A percentile compares a stretch with the other conserved stretches of the same genome.
phyloP scores from a whole-genome alignment of 164 flowering plant genomes.

The Vitis rupestris region DNA sequence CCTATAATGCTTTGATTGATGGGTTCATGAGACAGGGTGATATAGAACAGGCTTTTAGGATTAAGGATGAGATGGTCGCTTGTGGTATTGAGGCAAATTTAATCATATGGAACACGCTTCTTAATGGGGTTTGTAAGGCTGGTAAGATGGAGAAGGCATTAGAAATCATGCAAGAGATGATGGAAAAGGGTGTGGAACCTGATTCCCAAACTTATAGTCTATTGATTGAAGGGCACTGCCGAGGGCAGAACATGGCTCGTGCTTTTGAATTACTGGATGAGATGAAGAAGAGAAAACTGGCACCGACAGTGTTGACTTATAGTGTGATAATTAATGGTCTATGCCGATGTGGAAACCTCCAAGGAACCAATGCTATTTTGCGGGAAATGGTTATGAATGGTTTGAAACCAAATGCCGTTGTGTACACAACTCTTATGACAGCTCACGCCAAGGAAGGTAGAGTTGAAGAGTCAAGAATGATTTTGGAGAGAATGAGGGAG shows the following conservation, averaged over 20 bases:
- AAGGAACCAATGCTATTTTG: conserved; percentile 32
- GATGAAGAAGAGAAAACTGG: conserved; percentile 51
- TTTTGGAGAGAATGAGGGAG: conserved; percentile 51
- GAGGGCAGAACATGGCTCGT: conserved; percentile 26
- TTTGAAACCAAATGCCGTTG: conserved; percentile 51
- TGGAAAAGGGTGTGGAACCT: conserved; percentile 35
- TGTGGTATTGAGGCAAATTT: conserved; percentile 37
- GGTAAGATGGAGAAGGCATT: conserved; percentile 53
- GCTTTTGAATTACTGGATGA: conserved; percentile 47
- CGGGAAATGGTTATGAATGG: conserved; percentile 40
- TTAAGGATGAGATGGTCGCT: conserved; percentile 55
- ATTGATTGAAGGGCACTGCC: conserved; percentile 58
- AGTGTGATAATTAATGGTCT: conserved; percentile 48
- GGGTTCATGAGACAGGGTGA: conserved; percentile 58
- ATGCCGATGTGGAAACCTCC: conserved; percentile 41
- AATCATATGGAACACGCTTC: conserved; percentile 40
- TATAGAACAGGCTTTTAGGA: conserved; percentile 43
- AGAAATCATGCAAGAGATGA: conserved; percentile 55
- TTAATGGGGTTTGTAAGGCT: conserved; percentile 52
- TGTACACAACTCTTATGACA: conserved; percentile 51
- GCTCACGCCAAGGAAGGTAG: conserved; percentile 43
- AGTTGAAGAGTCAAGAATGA: conserved; percentile 40
- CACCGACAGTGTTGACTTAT: conserved; percentile 38
- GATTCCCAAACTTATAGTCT: conserved; percentile 40
- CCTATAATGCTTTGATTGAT: conserved; percentile 20